Conservation (phyloP, 345 rosid species). For the Citrus cavaleriei region DNA sequence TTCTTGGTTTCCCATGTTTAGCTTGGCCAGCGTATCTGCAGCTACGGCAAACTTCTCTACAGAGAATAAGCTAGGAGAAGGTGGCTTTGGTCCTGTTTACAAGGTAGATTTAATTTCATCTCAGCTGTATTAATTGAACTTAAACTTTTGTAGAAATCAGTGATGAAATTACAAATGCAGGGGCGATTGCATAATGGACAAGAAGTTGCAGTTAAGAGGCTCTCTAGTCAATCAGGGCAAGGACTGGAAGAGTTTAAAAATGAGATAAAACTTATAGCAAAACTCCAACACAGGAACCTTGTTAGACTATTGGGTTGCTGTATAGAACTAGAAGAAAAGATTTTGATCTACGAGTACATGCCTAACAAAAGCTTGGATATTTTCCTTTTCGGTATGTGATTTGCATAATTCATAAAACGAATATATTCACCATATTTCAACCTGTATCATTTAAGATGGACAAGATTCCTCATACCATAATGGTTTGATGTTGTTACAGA, state of each 20-base stretch:
- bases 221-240: constrained; percentile 33
- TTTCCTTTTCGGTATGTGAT: constrained; percentile 29
- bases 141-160: no score
- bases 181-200: constrained; percentile 26
- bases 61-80: constrained; percentile 28
- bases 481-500: constrained; percentile 15
- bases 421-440: not conserved
- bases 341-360: constrained; percentile 33
- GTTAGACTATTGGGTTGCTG: constrained; percentile 38
- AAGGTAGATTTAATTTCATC: not conserved
- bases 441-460: not conserved
- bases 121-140: not conserved
- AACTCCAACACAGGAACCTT: constrained; percentile 44
- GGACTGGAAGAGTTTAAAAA: constrained; percentile 35
- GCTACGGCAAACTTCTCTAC: constrained; percentile 33
- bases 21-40: not conserved
- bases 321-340: constrained; percentile 28
- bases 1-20: not conserved
- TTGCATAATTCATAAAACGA: no score
- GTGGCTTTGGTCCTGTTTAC: constrained; percentile 45
- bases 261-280: constrained; percentile 29
- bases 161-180: not conserved
- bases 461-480: not conserved
- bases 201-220: constrained; percentile 42
- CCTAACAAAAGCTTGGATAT: constrained; percentile 31